A percentile compares a stretch with the other conserved stretches of the same genome.
These are phyloP conservation scores for Gnomoniopsis smithogilvyi DNA, from an alignment of 2,329 filamentous ascomycete genomes.

Conservation along the genomic window DNA sequence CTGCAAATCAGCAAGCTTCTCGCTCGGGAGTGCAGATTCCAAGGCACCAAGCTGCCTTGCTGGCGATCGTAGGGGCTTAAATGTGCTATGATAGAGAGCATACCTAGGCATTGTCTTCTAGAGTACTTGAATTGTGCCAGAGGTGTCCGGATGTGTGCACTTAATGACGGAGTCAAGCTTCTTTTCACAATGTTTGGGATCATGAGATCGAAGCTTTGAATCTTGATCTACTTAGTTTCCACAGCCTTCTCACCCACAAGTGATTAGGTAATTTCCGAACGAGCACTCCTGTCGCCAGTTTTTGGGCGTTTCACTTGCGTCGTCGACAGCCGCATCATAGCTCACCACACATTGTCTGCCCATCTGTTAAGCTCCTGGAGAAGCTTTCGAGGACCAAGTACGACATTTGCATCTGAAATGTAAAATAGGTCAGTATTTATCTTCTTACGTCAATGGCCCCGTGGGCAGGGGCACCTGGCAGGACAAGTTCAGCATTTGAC, in stretches of 20 bases:
- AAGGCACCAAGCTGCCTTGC: conserved; percentile 34
- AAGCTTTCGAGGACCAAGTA: not conserved
- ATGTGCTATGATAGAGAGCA: conserved; percentile 19
- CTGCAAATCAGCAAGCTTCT: conserved; percentile 33
- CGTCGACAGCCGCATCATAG: conserved; percentile 2
- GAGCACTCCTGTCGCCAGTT: too few relatives aligned
- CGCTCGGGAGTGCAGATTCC: conserved; percentile 29
- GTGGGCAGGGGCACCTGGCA: too few relatives aligned
- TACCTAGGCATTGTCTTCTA: too few relatives aligned
- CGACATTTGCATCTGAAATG: not conserved
- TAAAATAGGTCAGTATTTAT: not conserved
- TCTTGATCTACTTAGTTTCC: conserved; percentile 10
- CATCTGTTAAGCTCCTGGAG: conserved; percentile 1
- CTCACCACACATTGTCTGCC: conserved; percentile 4
- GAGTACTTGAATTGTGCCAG: not conserved
- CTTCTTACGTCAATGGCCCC: not conserved
- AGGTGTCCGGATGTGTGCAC: not conserved
- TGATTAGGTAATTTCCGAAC: not conserved
- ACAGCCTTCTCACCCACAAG: not conserved
- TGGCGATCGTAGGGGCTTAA: conserved; percentile 35
- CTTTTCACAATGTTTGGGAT: conserved; percentile 4
- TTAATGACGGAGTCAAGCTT: conserved; percentile 2
- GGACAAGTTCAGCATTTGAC: not conserved
- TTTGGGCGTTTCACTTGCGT: not conserved
- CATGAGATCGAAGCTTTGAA: not conserved